A percentile compares a stretch with the other conserved stretches of the same genome.
Evolutionary conservation across 2,329 filamentous ascomycete species (phyloP).

Genomic region (Sporothrix pallida): DNA sequence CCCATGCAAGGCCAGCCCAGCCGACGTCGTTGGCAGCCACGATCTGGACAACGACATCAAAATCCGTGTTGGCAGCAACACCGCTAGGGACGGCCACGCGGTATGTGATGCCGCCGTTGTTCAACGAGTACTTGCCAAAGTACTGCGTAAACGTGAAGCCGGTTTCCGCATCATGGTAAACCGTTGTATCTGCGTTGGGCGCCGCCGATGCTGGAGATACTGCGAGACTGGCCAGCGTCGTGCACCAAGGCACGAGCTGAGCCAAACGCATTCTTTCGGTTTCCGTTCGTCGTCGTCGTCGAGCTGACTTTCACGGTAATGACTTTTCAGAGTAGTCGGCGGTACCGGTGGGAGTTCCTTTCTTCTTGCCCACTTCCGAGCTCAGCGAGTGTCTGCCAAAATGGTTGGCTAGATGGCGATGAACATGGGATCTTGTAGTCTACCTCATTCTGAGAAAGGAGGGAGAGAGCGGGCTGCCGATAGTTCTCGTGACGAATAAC

Average conservation of each 20-base stretch:
- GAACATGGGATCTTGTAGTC: background rate
- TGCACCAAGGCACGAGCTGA: constrained; percentile 20
- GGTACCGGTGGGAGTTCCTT: too few species aligned
- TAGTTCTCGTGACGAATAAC: too few species aligned
- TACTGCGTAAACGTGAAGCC: constrained; percentile 39
- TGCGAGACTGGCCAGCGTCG: constrained; percentile 16
- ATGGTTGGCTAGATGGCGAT: background rate
- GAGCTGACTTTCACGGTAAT: too few species aligned
- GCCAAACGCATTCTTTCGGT: constrained; percentile 6
- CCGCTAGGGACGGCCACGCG: constrained; percentile 36
- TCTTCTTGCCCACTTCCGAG: background rate
- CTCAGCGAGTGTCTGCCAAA: background rate
- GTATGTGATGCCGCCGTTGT: constrained; percentile 30
- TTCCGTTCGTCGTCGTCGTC: background rate
- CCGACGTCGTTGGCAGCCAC: constrained; percentile 35
- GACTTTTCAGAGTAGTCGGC: too few species aligned
- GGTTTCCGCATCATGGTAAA: constrained; percentile 42
- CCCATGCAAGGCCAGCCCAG: constrained; percentile 40
- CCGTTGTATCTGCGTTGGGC: constrained; percentile 16
- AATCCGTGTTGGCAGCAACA: constrained; percentile 29
- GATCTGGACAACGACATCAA: constrained; percentile 39
- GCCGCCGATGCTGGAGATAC: background rate
- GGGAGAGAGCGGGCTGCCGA: background rate
- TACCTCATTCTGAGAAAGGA: background rate
- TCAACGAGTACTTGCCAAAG: constrained; percentile 31